Percentiles rank a stretch among this genome's conserved stretches.
Conservation (phyloP, 208 protist genomes). For the Angomonas ambiguus region DNA sequence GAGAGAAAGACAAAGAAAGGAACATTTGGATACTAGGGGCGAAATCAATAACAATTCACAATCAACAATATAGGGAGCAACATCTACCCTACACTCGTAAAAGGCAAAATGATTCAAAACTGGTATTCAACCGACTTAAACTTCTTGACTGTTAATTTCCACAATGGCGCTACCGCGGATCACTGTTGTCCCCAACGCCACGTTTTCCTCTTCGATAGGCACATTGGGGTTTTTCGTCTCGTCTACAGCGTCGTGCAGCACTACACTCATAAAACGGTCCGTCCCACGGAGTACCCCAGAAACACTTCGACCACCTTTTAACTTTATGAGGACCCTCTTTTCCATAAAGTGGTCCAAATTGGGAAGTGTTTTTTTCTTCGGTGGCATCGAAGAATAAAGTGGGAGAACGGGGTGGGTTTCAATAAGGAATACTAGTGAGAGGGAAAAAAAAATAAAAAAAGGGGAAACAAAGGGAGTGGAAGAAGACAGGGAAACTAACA, state of each 20-base stretch:
- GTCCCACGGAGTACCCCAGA: constrained; percentile 94
- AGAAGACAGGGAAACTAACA: not conserved
- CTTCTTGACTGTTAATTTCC: constrained; percentile 82
- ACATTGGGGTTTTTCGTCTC: constrained; percentile 59
- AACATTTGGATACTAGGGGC: not conserved
- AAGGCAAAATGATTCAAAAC: no score
- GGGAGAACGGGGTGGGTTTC: not conserved
- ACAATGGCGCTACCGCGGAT: constrained; percentile 89
- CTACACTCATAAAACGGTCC: constrained; percentile 97
- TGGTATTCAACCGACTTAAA: constrained; percentile 22
- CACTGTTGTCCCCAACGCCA: constrained; percentile 88
- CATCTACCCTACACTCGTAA: no score
- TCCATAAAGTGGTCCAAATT: constrained; percentile 94
- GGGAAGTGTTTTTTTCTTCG: constrained; percentile 55
- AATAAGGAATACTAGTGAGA: not conserved
- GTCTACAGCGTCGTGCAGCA: constrained; percentile 95
- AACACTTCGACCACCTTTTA: constrained; percentile 94
- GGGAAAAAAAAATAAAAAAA: not conserved
- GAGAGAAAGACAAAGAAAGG: not conserved
- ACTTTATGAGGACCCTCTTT: constrained; percentile 90
- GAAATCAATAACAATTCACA: not conserved
- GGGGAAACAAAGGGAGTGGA: not conserved
- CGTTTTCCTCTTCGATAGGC: constrained; percentile 35
- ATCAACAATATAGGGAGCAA: not conserved
- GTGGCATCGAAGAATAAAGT: constrained; percentile 21